Evolutionary conservation across 352 stramenopile species (phyloP).

Genomic region (Pythium rhizo-oryzae): DNA sequence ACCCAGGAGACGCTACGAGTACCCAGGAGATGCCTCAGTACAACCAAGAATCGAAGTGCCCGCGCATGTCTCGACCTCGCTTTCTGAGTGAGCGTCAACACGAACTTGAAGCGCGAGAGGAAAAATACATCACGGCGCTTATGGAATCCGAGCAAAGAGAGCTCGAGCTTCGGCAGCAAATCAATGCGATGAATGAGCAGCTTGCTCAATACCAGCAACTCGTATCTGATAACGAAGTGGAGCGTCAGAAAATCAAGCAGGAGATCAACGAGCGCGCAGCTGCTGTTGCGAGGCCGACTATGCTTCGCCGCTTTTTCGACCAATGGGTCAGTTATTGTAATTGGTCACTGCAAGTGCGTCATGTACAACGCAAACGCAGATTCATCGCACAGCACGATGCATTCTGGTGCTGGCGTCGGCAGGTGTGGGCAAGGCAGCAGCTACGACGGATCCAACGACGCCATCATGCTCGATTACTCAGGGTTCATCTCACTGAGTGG

Average conservation of each 20-base stretch:
- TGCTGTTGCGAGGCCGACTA: constrained; percentile 49
- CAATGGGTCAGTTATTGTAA: constrained; percentile 61
- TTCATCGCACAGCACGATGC: constrained; percentile 61
- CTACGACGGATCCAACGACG: constrained; percentile 33
- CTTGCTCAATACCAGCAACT: constrained; percentile 45
- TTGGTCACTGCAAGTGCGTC: constrained; percentile 49
- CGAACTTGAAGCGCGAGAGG: constrained; percentile 66
- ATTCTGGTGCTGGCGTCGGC: constrained; percentile 67
- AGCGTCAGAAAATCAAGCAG: constrained; percentile 56
- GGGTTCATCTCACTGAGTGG: constrained; percentile 54
- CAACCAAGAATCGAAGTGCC: neutral
- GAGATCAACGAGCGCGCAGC: constrained; percentile 50
- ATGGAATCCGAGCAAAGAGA: constrained; percentile 83
- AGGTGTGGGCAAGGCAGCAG: constrained; percentile 56
- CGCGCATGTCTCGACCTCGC: neutral
- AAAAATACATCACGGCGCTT: constrained; percentile 72
- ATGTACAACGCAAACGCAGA: constrained; percentile 43
- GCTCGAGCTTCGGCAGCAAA: constrained; percentile 59
- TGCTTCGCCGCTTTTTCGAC: constrained; percentile 59
- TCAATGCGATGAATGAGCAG: constrained; percentile 48
- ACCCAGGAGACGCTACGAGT: neutral
- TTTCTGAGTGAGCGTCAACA: constrained; percentile 33
- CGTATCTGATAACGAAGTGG: constrained; percentile 41
- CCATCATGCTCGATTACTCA: constrained; percentile 30
- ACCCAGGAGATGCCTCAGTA: neutral